Evolutionary conservation across 2,329 filamentous ascomycete genomes (phyloP).

Genomic region (Talaromyces sp.): DNA sequence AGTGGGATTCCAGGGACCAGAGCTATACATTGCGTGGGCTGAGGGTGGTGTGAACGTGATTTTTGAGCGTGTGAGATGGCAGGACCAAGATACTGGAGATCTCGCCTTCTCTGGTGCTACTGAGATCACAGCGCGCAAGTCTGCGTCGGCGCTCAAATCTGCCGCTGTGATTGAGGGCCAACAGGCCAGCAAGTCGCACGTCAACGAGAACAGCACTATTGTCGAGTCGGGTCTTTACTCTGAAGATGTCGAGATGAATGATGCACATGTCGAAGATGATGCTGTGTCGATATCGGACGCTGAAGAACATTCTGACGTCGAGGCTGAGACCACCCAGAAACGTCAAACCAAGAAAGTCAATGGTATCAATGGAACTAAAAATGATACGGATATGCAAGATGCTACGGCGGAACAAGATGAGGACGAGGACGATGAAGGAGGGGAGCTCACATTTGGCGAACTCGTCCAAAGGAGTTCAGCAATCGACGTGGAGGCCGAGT

Average conservation of each 20-base stretch:
- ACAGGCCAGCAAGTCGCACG: conserved; percentile 48
- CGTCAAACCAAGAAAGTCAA: conserved; percentile 25
- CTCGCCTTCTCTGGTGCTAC: conserved; percentile 45
- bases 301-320: conserved; percentile 29
- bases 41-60: conserved; percentile 50
- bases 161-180: conserved; percentile 54
- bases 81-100: conserved; percentile 44
- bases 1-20: conserved; percentile 44
- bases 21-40: conserved; percentile 48
- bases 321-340: conserved; percentile 13
- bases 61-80: conserved; percentile 50
- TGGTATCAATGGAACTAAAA: background rate
- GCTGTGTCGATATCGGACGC: conserved; percentile 27
- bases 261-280: conserved; percentile 25
- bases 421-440: conserved; percentile 42
- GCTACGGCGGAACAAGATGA: conserved; percentile 30
- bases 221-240: conserved; percentile 51
- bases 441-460: conserved; percentile 79
- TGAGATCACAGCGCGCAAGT: conserved; percentile 45
- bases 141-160: conserved; percentile 42
- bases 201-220: conserved; percentile 57
- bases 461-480: conserved; percentile 68
- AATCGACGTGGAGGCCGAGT: conserved; percentile 66
- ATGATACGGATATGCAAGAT: conserved; percentile 42
- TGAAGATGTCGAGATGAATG: conserved; percentile 37